Evolutionary conservation across 768 basidiomycete genomes (phyloP), one percentile per base, ranked within the genome.

Genomic region (Mycena albidolilacea): DNA sequence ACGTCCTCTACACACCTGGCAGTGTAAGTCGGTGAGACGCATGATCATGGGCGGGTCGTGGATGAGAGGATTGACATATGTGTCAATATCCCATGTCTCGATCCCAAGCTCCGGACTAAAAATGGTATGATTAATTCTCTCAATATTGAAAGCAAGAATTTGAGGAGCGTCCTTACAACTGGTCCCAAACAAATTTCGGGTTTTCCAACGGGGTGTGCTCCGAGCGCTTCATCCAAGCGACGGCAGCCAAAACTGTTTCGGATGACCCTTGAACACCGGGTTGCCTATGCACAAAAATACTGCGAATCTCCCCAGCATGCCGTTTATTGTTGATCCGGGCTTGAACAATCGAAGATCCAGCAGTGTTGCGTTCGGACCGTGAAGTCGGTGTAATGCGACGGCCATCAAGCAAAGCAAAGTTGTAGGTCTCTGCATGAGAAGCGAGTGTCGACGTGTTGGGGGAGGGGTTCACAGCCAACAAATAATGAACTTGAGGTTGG

Each of bases 101-200:
- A 79, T 46, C 2, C 77, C 77, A 8, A 79, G 72, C 63, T 79
- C 78, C 2, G 78, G 77, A 64, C 78, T 79, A 39, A 11, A 9
- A 48, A 19, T n/a, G 0, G 39, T 7, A 44, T 2, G 54, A 43
- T 21, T 21, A 41, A 15, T 60, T 11, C 30, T 0, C 9, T 30
- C 35, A 38, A 66, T 68, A 21, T 14, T 35, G 37, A 21, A 52
- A 6, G 0, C 5, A 52, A 21, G 7, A 52, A 21, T 8, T 52
- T n/a, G 50, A 52, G n/a, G 21, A 52, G 50, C 19, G 23, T 39
- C 8, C 67, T 66, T 46, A 78, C 78, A 77, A 79, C 7, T 76
- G 58, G 30, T 54, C 61, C 78, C 78, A 78, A 21, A 68, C 7
- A 7, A 69, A 66, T 48, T 67, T 61, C 14, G 72, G 46, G 12